Conservation (phyloP, 1,284 basidiomycete genomes). For the Takashimella tepidaria region DNA sequence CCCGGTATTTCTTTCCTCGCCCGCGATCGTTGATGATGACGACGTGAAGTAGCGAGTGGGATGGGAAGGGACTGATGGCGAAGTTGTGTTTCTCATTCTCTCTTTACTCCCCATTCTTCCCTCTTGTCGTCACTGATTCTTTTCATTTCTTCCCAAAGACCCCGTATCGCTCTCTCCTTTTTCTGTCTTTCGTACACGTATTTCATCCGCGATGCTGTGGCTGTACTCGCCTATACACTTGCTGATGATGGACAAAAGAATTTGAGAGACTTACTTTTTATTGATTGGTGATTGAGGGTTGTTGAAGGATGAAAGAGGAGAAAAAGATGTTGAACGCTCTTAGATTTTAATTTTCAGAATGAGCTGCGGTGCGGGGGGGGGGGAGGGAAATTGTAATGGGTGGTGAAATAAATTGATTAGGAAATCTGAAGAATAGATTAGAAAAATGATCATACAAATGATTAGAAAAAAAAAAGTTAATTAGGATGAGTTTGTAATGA, state of each 20-base stretch:
- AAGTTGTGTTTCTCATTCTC: not conserved
- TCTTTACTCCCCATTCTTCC: not conserved
- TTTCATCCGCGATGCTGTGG: not conserved
- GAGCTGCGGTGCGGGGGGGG: too few relatives aligned
- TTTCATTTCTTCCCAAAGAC: not conserved
- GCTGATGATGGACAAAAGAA: too few relatives aligned
- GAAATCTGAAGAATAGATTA: too few relatives aligned
- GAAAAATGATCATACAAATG: too few relatives aligned
- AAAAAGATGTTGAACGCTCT: too few relatives aligned
- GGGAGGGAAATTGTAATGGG: too few relatives aligned
- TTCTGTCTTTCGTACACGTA: not conserved
- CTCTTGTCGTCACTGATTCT: not conserved
- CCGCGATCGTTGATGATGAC: slow-evolving; percentile 1
- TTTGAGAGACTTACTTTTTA: not conserved
- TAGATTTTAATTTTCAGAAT: too few relatives aligned
- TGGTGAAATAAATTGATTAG: too few relatives aligned
- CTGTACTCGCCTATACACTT: too few relatives aligned
- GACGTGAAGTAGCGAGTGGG: not conserved
- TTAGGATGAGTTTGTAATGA: too few relatives aligned
- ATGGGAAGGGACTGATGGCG: too few relatives aligned
- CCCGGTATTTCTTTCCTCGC: slow-evolving; percentile 43
- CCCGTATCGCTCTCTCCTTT: not conserved
- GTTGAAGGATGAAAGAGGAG: not conserved
- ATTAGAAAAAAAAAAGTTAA: too few relatives aligned
- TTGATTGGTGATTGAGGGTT: not conserved